Base-by-base conservation (phyloP, 306 rosid genomes). In the Dryas alaskensis region DNA sequence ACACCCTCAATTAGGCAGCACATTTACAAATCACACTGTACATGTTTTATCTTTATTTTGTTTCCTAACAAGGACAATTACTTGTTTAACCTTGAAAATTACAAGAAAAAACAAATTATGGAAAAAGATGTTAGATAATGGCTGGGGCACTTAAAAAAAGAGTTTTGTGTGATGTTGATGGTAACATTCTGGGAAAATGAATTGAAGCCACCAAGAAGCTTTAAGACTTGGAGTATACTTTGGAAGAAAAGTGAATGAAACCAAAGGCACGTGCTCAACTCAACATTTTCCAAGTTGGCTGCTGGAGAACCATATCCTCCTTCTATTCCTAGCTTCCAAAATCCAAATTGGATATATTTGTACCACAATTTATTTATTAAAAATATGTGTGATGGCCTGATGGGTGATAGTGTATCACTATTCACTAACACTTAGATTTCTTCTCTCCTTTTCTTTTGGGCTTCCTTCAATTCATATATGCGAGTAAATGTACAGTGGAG, bases 201-300 rank as follows among this genome's bases (percentile, higher is more conserved):
- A 16, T 44, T 25, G 59, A 66, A 49, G 37, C 47, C 74, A 53
- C 60, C 69, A 60, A 62, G 43, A 68, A 67, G 52, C 40, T 67
- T 12, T 40, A 31, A 43, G 46, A 42, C 37, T 54, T 70, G 2
- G 10, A 39, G 47, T 17, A 6, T 9, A 70, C 64, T 69, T 48
- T 1, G 7, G 19, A 43, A 51, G 37, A 9, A 65, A 25, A 10
- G 8, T 45, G 52, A 17, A 7, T 46, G 14, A 19, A 8, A 44
- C 13, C 42, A 7, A 19, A 62, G 65, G 25, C 52, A 25, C 44
- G 57, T 43, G 52, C 6, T 40, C 6, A 27, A 27, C 31, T 22
- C 10, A 31, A 67, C 67, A 55, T 13, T 49, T 67, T 67, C 73
- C 73, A 76, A 69, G 22, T 72, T 46, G 58, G 58, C 67, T 46